Base-by-base conservation (phyloP, 2,329 filamentous ascomycete species). In the Diaporthe ampelina region DNA sequence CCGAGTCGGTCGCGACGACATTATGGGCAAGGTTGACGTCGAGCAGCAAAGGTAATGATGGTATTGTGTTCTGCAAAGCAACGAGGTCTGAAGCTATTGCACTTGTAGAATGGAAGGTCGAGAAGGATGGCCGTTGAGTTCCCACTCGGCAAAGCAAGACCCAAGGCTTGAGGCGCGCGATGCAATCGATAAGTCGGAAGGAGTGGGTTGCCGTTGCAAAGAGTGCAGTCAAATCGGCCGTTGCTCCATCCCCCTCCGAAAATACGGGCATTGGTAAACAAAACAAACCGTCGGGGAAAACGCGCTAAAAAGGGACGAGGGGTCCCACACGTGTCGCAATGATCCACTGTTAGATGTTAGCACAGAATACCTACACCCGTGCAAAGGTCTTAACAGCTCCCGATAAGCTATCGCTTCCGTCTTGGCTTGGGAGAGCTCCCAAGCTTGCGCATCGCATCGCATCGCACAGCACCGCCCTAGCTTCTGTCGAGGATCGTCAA, bases 1-100 rank as follows among this genome's bases (percentile, higher is more conserved):
- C 79, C 85, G 83, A 76, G 85, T 82, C 67, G 84, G 81, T 78
- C 85, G 84, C 70, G 85, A 81, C 74, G 84, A 81, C 83, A 85
- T 85, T 75, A 79, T 84, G 77, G 74, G 74, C 69, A 57, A 24
- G 26, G 21, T 4, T 68, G 32, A 19, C 29, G 19, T 13, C 57
- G n/a, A 37, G 29, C 58, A 40, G 29, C n/a, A 19, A 40, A 21
- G 50, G 35, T 26, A n/a, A 15, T n/a, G 35, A 9, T 32, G 65
- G 77, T 29, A 19, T 45, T 48, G 29, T 67, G 54, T 45, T 48
- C n/a, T 67, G 54, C 29, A 29, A 45, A 43, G 54, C 29, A 37
- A 56, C 40, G 19, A 54, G 59, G 29, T 63, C 11, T 29, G 71
- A 50, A 70, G 54, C 10, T 48, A 37, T 15, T 15, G 37, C n/a